Conservation (phyloP, 2,329 filamentous ascomycete species). For the Ophiosphaerella korrae region DNA sequence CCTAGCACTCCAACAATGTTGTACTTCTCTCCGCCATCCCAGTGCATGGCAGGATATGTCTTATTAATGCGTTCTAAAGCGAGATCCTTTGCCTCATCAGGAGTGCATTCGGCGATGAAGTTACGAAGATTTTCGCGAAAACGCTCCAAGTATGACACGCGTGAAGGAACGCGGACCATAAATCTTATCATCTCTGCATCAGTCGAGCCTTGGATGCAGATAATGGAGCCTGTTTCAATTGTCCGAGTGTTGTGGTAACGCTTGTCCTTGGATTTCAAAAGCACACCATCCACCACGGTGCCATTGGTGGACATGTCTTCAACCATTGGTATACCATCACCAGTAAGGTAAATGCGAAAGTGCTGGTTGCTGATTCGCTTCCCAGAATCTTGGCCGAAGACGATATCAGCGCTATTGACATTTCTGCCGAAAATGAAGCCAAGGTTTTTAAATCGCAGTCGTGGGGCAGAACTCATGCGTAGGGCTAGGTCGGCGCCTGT, state of each 20-base stretch:
- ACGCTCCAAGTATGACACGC: conserved; percentile 67
- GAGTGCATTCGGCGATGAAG: conserved; percentile 60
- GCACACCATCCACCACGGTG: conserved; percentile 77
- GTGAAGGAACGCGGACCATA: conserved; percentile 79
- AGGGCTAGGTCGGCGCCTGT: conserved; percentile 70
- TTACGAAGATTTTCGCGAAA: conserved; percentile 72
- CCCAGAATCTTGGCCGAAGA: conserved; percentile 66
- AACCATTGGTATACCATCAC: conserved; percentile 85
- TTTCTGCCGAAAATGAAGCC: conserved; percentile 92
- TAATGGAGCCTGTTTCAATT: conserved; percentile 72
- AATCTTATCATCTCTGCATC: conserved; percentile 73
- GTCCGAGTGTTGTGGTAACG: conserved; percentile 61
- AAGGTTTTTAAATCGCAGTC: conserved; percentile 66
- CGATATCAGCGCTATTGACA: conserved; percentile 69
- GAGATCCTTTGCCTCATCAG: conserved; percentile 29
- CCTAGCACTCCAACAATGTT: conserved; percentile 75
- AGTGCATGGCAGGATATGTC: conserved; percentile 67
- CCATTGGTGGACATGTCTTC: conserved; percentile 97
- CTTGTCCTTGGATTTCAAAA: conserved; percentile 61
- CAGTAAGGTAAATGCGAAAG: conserved; percentile 90
- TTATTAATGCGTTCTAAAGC: conserved; percentile 32
- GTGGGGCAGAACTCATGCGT: conserved; percentile 69
- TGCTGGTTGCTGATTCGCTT: conserved; percentile 91
- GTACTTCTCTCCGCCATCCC: conserved; percentile 82
- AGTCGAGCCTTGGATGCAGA: conserved; percentile 66